Evolutionary conservation across 169 alveolate species (phyloP), one percentile per base, ranked within the genome.

Genomic region (Eimeria sp.): DNA sequence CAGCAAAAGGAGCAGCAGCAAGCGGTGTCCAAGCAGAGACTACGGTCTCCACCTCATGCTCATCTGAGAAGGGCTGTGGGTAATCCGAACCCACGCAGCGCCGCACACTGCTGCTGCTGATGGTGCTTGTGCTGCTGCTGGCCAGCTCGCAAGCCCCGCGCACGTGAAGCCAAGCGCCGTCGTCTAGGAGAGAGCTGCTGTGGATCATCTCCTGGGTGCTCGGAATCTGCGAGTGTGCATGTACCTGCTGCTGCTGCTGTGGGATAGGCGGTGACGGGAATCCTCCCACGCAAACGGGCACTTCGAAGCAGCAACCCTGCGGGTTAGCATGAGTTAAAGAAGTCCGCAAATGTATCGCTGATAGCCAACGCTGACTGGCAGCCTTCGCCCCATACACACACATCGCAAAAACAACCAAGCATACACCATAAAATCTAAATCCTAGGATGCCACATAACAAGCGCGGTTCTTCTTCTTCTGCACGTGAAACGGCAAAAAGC

Each of bases 131-230:
- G 76, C 76, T 57, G 91, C 91, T 83, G 51, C 47, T 80, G 45
- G 58, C 27, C 11, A 51, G 34, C 75, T 65, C 75, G n/a, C 9
- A 16, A 34, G 67, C 65, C 72, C 70, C 89, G 20, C 67, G 22
- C 3, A 49, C 45, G 13, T 80, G 22, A 27, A 40, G 40, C 89
- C 89, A 80, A 3, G 89, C 67, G 34, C 89, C 89, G 25, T 80
- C 89, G 13, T 80, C 89, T 7, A 80, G 89, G 20, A 80, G 58
- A n/a, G 58, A 18, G 89, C 89, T 80, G 70, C 89, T 80, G 45
- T 47, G 7, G 4, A 80, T 49, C 7, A 13, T 20, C 89, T 80
- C 89, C 30, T 49, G 51, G n/a, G 4, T 80, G 89, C 70, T 49
- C 4, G 86, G 86, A 45, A 16, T 6, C 51, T 73, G 83, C 22